Percentiles rank a stretch among this genome's conserved stretches.
These are phyloP conservation scores for Phytophthora pini DNA, from an alignment of 352 stramenopile species.

Conservation along the genomic window DNA sequence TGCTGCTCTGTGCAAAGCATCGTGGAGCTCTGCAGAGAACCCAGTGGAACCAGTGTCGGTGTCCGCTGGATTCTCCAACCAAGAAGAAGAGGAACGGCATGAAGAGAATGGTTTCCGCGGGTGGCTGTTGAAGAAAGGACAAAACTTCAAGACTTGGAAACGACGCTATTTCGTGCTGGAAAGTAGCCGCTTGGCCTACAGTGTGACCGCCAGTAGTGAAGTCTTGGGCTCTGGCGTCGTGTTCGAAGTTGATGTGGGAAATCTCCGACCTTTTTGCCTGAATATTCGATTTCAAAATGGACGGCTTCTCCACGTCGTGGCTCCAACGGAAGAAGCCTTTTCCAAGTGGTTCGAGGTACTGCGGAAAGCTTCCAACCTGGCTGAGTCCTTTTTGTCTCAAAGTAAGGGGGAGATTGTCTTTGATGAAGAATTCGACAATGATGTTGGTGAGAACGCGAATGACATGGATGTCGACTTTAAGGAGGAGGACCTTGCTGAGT, in stretches of 20 bases:
- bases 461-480: constrained; percentile 42
- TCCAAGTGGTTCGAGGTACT: constrained; percentile 64
- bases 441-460: constrained; percentile 35
- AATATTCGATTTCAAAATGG: constrained; percentile 81
- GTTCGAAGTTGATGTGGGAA: constrained; percentile 63
- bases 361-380: constrained; percentile 60
- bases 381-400: constrained; percentile 67
- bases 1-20: constrained; percentile 40
- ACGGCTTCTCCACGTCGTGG: constrained; percentile 67
- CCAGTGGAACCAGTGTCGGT: neutral
- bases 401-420: constrained; percentile 41
- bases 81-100: constrained; percentile 19
- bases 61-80: constrained; percentile 10
- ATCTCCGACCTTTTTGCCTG: constrained; percentile 68
- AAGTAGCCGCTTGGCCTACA: constrained; percentile 69
- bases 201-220: constrained; percentile 38
- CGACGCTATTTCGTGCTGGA: constrained; percentile 78
- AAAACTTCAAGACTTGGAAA: constrained; percentile 89
- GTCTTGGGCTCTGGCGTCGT: constrained; percentile 69
- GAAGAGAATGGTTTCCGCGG: constrained; percentile 41
- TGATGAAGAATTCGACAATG: constrained; percentile 69
- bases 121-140: constrained; percentile 85
- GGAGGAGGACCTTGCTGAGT: constrained; percentile 36
- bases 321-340: constrained; percentile 61
- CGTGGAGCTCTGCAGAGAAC: constrained; percentile 25